Evolutionary conservation across 75 land plant genomes (phyloP), one percentile per base, ranked within the genome.

Genomic region (Picea glauca): DNA sequence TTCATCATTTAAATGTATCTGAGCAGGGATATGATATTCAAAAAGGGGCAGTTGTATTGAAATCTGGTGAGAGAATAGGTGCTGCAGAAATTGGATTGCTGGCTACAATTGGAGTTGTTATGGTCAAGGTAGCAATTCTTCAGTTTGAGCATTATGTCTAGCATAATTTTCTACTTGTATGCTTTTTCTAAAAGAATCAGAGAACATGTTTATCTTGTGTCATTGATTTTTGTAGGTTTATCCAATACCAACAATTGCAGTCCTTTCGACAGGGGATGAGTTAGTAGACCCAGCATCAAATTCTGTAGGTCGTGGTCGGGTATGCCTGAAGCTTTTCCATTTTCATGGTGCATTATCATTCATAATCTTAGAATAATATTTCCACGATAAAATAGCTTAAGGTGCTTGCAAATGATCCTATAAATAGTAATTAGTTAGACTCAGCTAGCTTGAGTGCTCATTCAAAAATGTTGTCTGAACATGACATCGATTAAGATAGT

Each of bases 241-340:
- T 77, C 91, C 87, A 32, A 87, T 84, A 60, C 99, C 98, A 62
- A 85, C 77, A 72, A 85, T 96, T 78, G 98, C 89, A 62, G 91
- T 96, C 20, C 84, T 95, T 78, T 96, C 92, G 58, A 94, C 98
- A 12, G 98, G 99, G 31, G 99, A 96, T 88, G 99, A 96, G 78
- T 84, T 96, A 70, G 95, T 94, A 12, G 93, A 96, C 64, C 91
- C 93, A 76, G 58, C 75, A 75, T 81, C 79, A 43, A 57, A 78
- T 73, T n/a, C 50, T 54, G 84, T 94, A 58, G 78, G 83, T 30
- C 86, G 86, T 87, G 98, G 98, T 56, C 93, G 94, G 99, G 99
- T 96, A 82, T 70, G 74, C 20, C n/a, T 70, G 23, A 65, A 59
- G 2, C n/a, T 8, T 43, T 70, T 21, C 13, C 20, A 46, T 18